A percentile compares a stretch with the other conserved stretches of the same genome.
These are phyloP conservation scores for Gillenia trifoliata DNA, from an alignment of 306 rosid species.

Conservation along the genomic window DNA sequence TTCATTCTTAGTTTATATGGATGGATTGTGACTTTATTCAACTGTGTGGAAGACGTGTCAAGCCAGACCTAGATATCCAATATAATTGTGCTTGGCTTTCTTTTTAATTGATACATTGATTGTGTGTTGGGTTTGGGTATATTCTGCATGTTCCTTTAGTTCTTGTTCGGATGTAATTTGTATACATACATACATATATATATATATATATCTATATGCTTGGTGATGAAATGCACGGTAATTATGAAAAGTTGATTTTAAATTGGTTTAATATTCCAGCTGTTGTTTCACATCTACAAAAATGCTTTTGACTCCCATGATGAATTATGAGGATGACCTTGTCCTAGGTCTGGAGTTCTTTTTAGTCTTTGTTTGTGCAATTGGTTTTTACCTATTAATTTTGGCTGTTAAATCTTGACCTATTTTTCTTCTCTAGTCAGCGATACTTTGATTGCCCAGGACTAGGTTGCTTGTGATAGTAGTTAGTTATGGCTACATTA, in stretches of 20 bases:
- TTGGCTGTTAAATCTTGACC: background rate
- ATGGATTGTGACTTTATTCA: background rate
- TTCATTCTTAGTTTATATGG: slow-evolving; percentile 2
- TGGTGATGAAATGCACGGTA: background rate
- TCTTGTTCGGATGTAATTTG: background rate
- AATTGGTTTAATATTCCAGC: background rate
- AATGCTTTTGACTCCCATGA: background rate
- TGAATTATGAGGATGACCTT: background rate
- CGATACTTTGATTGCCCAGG: background rate
- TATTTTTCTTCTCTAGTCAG: background rate
- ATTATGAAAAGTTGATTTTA: background rate
- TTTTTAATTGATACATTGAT: background rate
- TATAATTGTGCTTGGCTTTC: background rate
- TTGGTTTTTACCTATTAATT: background rate
- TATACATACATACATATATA: background rate
- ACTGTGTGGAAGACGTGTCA: background rate
- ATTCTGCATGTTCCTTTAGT: background rate
- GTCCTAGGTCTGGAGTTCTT: background rate
- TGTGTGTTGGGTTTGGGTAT: background rate
- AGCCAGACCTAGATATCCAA: background rate
- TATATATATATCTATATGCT: background rate
- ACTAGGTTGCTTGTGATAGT: background rate
- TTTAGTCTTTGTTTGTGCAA: background rate
- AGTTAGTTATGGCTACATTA: background rate
- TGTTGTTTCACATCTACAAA: background rate